Evolutionary conservation across 2,329 filamentous ascomycete species (phyloP), one percentile per base, ranked within the genome.

Genomic region (Myriosclerotinia duriaeana): DNA sequence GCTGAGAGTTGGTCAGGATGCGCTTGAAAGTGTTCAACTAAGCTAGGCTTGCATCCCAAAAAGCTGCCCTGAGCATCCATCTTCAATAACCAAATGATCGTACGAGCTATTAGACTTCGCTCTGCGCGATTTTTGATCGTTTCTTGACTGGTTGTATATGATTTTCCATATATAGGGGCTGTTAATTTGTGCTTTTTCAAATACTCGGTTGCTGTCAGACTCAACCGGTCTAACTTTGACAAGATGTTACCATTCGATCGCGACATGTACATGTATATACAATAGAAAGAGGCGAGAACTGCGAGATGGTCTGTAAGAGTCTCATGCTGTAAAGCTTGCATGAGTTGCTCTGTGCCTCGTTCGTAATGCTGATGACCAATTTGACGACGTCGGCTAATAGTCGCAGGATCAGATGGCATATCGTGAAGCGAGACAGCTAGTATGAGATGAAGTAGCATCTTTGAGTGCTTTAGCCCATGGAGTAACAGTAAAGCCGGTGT

Each of bases 391-490:
- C n/a, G 60, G 38, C 9, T 38, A 5, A 26, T 26, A 26, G 26
- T 26, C 26, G 7, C 15, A 17, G n/a, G 30, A 34, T 34, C 30
- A 6, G 30, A 34, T 20, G 52, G 40, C 12, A 61, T 42, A 40
- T 65, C 59, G 26, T 64, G 40, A 26, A 68, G 65, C 6, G 67
- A 67, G 17, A 68, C 65, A 5, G 48, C 53, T 22, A 64, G 38
- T 36, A 60, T 66, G 17, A 63, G 40, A 26, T 68, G 40, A 26
- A 61, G 53, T 17, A 65, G 55, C 53, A 65, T 59, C 20, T 34
- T 9, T n/a, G 66, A 62, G 40, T 56, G 15, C 48, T 68, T 48
- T 6, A 62, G 67, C 83, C 77, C 83, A 80, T 0, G 83, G 79
- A 1, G 71, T 83, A n/a, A 80, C 78, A 53, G 72, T 80, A 30